Evolutionary conservation across 2,329 filamentous ascomycete species (phyloP).

Genomic region (Sarocladium oryzae): DNA sequence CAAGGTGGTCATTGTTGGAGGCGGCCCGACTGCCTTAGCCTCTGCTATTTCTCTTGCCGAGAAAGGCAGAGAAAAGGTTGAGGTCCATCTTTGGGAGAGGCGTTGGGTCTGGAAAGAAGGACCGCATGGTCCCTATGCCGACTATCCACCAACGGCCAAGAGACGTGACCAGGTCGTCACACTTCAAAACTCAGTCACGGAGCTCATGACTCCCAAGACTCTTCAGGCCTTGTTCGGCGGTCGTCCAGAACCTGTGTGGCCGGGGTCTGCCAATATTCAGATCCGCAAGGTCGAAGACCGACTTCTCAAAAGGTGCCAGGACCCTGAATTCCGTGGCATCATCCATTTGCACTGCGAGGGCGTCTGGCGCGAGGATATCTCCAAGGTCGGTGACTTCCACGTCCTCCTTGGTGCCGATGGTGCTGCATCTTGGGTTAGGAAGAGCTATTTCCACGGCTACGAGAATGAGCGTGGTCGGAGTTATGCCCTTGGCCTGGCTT

Average conservation of each 20-base stretch:
- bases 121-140: slow-evolving; percentile 16
- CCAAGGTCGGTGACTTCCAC: slow-evolving; percentile 28
- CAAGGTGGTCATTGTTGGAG: slow-evolving; percentile 25
- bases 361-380: slow-evolving; percentile 21
- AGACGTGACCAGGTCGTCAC: slow-evolving; percentile 30
- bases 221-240: slow-evolving; percentile 25
- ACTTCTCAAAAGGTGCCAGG: slow-evolving; percentile 27
- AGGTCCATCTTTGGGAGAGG: slow-evolving; percentile 29
- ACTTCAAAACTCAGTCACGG: slow-evolving; percentile 27
- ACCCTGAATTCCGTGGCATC: slow-evolving; percentile 21
- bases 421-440: slow-evolving; percentile 28
- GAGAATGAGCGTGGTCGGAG: slow-evolving; percentile 27
- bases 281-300: slow-evolving; percentile 33
- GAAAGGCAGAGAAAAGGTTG: slow-evolving; percentile 23
- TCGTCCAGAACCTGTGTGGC: slow-evolving; percentile 28
- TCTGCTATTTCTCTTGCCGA: slow-evolving; percentile 28
- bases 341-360: slow-evolving; percentile 27
- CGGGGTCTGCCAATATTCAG: slow-evolving; percentile 29
- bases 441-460: slow-evolving; percentile 26
- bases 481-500: slow-evolving; percentile 28
- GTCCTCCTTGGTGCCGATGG: slow-evolving; percentile 29
- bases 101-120: slow-evolving; percentile 22
- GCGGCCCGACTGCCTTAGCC: slow-evolving; percentile 25
- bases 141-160: slow-evolving; percentile 23
- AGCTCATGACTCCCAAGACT: slow-evolving; percentile 20